These are phyloP conservation scores for Penicillium rolfsii DNA, from an alignment of 2,329 filamentous ascomycete species.

Conservation along the genomic window DNA sequence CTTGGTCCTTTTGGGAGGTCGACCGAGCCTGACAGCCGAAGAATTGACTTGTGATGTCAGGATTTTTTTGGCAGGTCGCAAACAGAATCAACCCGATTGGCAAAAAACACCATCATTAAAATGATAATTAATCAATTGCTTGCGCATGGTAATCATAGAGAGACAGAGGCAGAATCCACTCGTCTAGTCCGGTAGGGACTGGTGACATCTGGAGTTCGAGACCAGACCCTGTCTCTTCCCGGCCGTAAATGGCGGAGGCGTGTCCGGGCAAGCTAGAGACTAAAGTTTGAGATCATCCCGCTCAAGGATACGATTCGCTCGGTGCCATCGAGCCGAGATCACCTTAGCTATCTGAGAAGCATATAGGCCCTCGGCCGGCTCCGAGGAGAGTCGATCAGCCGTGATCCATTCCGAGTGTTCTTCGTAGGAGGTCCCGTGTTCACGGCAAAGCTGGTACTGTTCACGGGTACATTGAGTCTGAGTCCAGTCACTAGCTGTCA, in stretches of 20 bases:
- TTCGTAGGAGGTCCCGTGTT: neutral
- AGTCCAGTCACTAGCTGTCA: too few species aligned
- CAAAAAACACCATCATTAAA: neutral
- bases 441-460: neutral
- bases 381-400: constrained; percentile 15
- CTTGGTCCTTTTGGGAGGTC: constrained; percentile 1
- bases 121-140: neutral
- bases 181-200: neutral
- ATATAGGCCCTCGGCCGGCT: constrained; percentile 25
- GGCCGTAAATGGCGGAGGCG: constrained; percentile 6
- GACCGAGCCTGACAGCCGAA: constrained; percentile 17
- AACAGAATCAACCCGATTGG: constrained; percentile 1
- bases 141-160: too few species aligned
- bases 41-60: constrained; percentile 26
- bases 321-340: constrained; percentile 27
- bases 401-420: constrained; percentile 18
- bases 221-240: constrained; percentile 6
- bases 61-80: neutral
- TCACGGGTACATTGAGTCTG: neutral
- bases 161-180: neutral
- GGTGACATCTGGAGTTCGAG: too few species aligned
- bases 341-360: constrained; percentile 13
- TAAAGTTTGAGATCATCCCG: too few species aligned
- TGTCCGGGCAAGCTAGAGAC: too few species aligned
- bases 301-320: constrained; percentile 7